Evolutionary conservation across 371 early-diverging fungal genomes (phyloP).

Genomic region (Mortierella sp.): DNA sequence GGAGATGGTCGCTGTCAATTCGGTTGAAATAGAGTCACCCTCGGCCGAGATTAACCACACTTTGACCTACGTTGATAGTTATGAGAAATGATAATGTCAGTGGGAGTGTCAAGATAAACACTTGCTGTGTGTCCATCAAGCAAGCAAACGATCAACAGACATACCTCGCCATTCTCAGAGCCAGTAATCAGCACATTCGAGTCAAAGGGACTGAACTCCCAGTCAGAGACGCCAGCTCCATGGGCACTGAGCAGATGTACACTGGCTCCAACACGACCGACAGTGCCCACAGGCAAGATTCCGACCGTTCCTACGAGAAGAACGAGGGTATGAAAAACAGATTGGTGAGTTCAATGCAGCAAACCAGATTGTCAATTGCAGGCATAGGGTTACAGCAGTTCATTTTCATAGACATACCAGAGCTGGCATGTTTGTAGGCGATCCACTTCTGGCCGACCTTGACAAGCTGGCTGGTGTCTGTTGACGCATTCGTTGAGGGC

Average conservation of each 20-base stretch:
- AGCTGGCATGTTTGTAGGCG: conserved; percentile 64
- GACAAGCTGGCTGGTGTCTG: conserved; percentile 65
- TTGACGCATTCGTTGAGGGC: conserved; percentile 59
- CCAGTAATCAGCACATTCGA: conserved; percentile 64
- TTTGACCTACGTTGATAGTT: conserved; percentile 34
- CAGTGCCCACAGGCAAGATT: conserved; percentile 58
- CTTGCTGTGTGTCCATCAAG: not conserved
- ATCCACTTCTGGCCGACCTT: conserved; percentile 63
- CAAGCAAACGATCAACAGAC: not conserved
- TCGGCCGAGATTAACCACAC: conserved; percentile 59
- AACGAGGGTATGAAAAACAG: conserved; percentile 13
- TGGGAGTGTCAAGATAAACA: not conserved
- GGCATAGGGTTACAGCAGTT: too few species aligned
- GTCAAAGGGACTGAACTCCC: conserved; percentile 69
- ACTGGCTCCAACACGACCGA: conserved; percentile 60
- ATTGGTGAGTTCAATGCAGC: conserved; percentile 28
- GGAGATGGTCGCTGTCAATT: conserved; percentile 23
- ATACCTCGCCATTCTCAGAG: conserved; percentile 68
- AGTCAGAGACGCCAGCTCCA: conserved; percentile 65
- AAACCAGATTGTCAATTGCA: not conserved
- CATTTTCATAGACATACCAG: conserved; percentile 45
- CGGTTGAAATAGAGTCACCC: not conserved
- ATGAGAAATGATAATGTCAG: not conserved
- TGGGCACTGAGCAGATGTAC: conserved; percentile 62
- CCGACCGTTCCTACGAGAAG: conserved; percentile 61